Percentiles rank a stretch among this genome's conserved stretches.
Evolutionary conservation across 345 rosid species (phyloP).

Genomic region (Hypericum perforatum): DNA sequence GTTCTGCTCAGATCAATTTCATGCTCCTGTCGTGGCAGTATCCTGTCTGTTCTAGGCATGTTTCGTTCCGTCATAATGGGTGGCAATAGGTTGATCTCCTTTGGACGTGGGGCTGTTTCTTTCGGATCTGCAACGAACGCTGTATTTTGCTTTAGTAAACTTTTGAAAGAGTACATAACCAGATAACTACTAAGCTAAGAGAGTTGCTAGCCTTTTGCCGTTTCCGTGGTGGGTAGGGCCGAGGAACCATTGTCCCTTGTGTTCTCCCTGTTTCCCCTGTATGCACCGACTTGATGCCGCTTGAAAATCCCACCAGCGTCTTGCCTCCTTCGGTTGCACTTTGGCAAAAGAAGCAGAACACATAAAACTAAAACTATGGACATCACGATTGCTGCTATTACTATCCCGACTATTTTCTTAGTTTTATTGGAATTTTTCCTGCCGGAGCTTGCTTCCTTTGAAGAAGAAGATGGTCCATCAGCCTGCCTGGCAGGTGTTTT

Average conservation of each 20-base stretch:
- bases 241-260: slow-evolving; percentile 32
- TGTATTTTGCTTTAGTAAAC: background rate
- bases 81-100: slow-evolving; percentile 21
- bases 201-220: slow-evolving; percentile 49
- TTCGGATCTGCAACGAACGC: slow-evolving; percentile 41
- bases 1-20: slow-evolving; percentile 45
- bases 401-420: slow-evolving; percentile 62
- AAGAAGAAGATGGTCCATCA: slow-evolving; percentile 54
- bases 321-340: slow-evolving; percentile 38
- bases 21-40: slow-evolving; percentile 36
- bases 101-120: slow-evolving; percentile 23
- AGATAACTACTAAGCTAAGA: slow-evolving; percentile 1
- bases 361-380: slow-evolving; percentile 49
- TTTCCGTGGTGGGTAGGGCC: slow-evolving; percentile 34
- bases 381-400: slow-evolving; percentile 52
- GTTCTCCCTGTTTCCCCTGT: slow-evolving; percentile 56
- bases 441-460: slow-evolving; percentile 36
- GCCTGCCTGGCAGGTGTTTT: slow-evolving; percentile 42
- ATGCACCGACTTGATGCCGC: slow-evolving; percentile 58
- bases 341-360: slow-evolving; percentile 47
- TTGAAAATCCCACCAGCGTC: slow-evolving; percentile 39
- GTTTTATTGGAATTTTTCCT: slow-evolving; percentile 32
- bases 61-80: background rate
- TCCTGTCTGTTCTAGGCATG: background rate
- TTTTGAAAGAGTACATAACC: slow-evolving; percentile 3